Evolutionary conservation across 805 yeast species (phyloP).

Genomic region (Nakazawaea siamensis): DNA sequence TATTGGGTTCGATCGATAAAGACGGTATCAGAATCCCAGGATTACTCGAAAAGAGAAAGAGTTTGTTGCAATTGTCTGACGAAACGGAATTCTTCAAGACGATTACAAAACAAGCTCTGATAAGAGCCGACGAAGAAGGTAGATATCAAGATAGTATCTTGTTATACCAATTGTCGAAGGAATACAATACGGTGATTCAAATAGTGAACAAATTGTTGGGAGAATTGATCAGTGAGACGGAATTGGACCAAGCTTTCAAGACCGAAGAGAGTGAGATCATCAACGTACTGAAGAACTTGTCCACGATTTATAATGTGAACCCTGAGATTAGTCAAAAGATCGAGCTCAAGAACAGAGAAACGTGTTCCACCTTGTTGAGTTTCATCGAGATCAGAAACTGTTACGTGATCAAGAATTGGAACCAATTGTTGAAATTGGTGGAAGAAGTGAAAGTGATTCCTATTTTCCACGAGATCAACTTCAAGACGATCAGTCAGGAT

Average conservation of each 20-base stretch:
- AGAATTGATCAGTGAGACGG: slow-evolving; percentile 66
- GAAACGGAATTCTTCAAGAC: slow-evolving; percentile 54
- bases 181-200: slow-evolving; percentile 70
- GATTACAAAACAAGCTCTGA: slow-evolving; percentile 81
- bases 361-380: slow-evolving; percentile 55
- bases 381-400: slow-evolving; percentile 60
- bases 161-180: slow-evolving; percentile 82
- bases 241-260: slow-evolving; percentile 50
- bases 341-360: slow-evolving; percentile 47
- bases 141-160: slow-evolving; percentile 77
- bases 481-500: slow-evolving; percentile 65
- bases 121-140: slow-evolving; percentile 86
- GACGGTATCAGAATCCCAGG: slow-evolving; percentile 80
- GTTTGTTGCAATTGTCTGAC: slow-evolving; percentile 49
- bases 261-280: slow-evolving; percentile 40
- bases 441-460: slow-evolving; percentile 50
- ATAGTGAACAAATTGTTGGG: slow-evolving; percentile 72
- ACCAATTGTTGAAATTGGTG: slow-evolving; percentile 44
- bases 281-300: slow-evolving; percentile 34
- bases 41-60: slow-evolving; percentile 68
- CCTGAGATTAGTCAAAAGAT: slow-evolving; percentile 51
- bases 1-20: slow-evolving; percentile 76
- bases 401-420: slow-evolving; percentile 52
- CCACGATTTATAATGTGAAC: slow-evolving; percentile 43
- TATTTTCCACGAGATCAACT: slow-evolving; percentile 28